Conservation (phyloP, 192 early-diverging fungal genomes). For the Coemansia sp. region DNA sequence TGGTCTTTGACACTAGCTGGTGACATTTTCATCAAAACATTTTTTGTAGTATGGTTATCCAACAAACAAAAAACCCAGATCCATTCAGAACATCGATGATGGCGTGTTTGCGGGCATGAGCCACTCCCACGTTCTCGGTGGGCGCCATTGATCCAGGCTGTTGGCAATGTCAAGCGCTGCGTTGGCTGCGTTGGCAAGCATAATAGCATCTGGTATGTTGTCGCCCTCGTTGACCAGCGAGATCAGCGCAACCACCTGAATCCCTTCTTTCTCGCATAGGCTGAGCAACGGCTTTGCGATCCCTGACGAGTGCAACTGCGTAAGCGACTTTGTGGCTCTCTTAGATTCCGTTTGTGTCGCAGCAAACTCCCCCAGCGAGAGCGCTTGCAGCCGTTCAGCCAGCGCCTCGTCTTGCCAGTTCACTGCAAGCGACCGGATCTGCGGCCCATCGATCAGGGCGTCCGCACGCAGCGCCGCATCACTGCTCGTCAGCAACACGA, state of each 20-base stretch:
- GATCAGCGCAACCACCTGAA: slow-evolving; percentile 54
- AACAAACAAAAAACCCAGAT: too few species aligned
- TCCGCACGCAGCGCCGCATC: slow-evolving; percentile 68
- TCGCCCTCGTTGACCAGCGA: slow-evolving; percentile 75
- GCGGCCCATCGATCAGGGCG: slow-evolving; percentile 57
- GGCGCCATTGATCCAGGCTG: slow-evolving; percentile 20
- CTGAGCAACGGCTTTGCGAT: slow-evolving; percentile 58
- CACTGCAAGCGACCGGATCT: slow-evolving; percentile 51
- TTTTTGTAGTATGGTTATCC: too few species aligned
- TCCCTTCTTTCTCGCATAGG: slow-evolving; percentile 35
- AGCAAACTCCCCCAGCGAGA: slow-evolving; percentile 20
- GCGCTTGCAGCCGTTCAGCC: slow-evolving; percentile 18
- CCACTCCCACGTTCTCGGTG: slow-evolving; percentile 50
- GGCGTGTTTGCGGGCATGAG: slow-evolving; percentile 30
- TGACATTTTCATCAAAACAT: background rate
- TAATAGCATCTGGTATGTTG: slow-evolving; percentile 68
- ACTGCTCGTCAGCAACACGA: slow-evolving; percentile 64
- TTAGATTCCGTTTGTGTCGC: background rate
- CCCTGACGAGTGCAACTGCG: slow-evolving; percentile 61
- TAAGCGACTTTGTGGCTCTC: slow-evolving; percentile 28
- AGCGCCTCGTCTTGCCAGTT: slow-evolving; percentile 50
- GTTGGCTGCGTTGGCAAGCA: slow-evolving; percentile 58
- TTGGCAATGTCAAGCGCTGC: slow-evolving; percentile 22
- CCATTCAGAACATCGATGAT: slow-evolving; percentile 3
- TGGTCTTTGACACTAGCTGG: background rate